phyloP scores from a whole-genome alignment of 2,329 filamentous ascomycete species.

The Penicillium psychrosexuale region DNA sequence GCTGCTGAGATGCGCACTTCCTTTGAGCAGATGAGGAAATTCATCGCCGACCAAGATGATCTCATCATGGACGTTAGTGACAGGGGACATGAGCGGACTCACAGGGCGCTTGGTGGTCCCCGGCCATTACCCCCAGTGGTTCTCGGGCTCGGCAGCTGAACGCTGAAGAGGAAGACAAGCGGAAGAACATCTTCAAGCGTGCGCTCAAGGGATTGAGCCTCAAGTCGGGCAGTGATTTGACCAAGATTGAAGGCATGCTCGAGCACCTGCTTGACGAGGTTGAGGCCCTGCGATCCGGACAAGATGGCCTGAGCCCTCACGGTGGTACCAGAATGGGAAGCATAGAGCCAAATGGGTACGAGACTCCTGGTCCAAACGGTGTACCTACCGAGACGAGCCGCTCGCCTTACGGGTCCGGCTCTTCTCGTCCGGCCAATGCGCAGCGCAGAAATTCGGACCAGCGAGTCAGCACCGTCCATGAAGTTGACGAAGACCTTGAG shows the following conservation, averaged over 20 bases:
- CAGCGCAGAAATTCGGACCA: slow-evolving; percentile 62
- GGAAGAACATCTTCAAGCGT: slow-evolving; percentile 87
- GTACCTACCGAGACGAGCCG: slow-evolving; percentile 66
- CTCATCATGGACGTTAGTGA: slow-evolving; percentile 84
- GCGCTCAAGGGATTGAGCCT: slow-evolving; percentile 87
- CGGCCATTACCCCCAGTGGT: slow-evolving; percentile 71
- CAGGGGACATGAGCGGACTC: slow-evolving; percentile 80
- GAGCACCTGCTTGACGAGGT: slow-evolving; percentile 90
- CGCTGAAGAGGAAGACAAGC: slow-evolving; percentile 67
- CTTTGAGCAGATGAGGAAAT: slow-evolving; percentile 90
- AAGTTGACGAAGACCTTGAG: slow-evolving; percentile 68
- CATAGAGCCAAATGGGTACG: slow-evolving; percentile 71
- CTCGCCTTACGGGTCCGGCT: slow-evolving; percentile 69
- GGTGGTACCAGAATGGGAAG: slow-evolving; percentile 44
- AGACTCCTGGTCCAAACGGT: slow-evolving; percentile 75
- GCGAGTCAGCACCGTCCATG: slow-evolving; percentile 84
- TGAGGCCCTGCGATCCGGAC: slow-evolving; percentile 68
- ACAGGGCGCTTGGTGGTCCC: slow-evolving; percentile 79
- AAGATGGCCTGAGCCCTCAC: slow-evolving; percentile 40
- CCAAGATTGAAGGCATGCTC: slow-evolving; percentile 86
- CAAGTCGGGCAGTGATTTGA: slow-evolving; percentile 83
- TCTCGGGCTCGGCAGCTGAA: slow-evolving; percentile 55
- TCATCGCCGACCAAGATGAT: slow-evolving; percentile 85
- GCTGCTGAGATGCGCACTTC: slow-evolving; percentile 96
- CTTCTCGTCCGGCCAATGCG: slow-evolving; percentile 43